Base-by-base conservation (phyloP, 805 yeast species). In the Danielozyma ontarioensis region DNA sequence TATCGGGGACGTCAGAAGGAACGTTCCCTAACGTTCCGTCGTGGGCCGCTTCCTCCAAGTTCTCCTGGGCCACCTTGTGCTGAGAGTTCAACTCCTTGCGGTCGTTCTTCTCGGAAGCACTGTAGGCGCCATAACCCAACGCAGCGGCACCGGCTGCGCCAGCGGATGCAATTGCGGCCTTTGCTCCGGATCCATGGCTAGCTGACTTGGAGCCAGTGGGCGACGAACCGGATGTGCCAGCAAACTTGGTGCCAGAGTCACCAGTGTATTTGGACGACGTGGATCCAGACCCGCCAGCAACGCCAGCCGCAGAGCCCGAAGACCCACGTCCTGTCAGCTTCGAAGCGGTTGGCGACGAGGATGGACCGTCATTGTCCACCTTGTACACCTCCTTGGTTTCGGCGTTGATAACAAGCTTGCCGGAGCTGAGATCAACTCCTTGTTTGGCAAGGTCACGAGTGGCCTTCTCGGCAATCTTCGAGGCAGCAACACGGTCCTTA, bases 381-480 rank as follows among this genome's bases (percentile, higher is more conserved):
- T 48, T 57, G 43, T 52, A 59, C 4, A 60, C 51, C 33, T 59
- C 62, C 33, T 53, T 56, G 13, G 59, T 59, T 21, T 53, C 49
- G 31, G 66, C 55, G 29, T 60, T 54, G 30, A 62, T 48, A 8
- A 58, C 59, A 25, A 60, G 41, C 42, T 57, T 62, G 12, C 64
- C 62, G n/a, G 53, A 44, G 8, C 50, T 27, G 33, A 60, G 50
- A 33, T 59, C 64, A 21, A 54, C 58, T 14, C 65, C 65, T 38
- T 55, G 48, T 5, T 45, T 46, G 26, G 51, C 40, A 30, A 62
- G 47, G 28, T 53, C 57, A 27, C 48, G 47, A 8, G 64, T 48
- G 12, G 66, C 58, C 28, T 50, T 45, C 25, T 53, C 53, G 12
- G 68, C 66, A 24, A 59, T 42, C 27, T 41, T 49, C 13, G 57